phyloP scores from a whole-genome alignment of 2,329 filamentous ascomycete genomes.

The Aspergillus floridensis region DNA sequence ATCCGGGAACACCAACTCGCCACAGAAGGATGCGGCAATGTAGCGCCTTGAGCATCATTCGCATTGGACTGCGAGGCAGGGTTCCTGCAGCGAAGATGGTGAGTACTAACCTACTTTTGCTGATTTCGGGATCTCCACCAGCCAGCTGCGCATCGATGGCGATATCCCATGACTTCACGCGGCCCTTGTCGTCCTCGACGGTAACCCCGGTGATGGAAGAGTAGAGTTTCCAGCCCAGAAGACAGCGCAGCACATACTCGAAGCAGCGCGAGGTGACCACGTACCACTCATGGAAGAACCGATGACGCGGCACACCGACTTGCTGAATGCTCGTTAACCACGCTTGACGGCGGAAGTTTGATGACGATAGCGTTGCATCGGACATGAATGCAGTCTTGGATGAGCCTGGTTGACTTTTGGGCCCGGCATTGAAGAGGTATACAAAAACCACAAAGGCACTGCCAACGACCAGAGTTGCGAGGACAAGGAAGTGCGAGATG shows the following conservation, averaged over 20 bases:
- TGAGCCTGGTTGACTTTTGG: constrained; percentile 52
- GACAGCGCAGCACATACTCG: constrained; percentile 75
- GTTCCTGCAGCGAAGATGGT: constrained; percentile 87
- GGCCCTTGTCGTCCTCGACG: constrained; percentile 78
- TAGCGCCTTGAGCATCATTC: constrained; percentile 87
- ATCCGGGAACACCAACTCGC: constrained; percentile 66
- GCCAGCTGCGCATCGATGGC: constrained; percentile 89
- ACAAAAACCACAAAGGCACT: constrained; percentile 58
- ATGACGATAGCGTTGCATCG: constrained; percentile 58
- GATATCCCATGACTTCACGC: constrained; percentile 89
- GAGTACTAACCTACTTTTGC: constrained; percentile 77
- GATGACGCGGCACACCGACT: constrained; percentile 85
- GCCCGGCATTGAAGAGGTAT: constrained; percentile 56
- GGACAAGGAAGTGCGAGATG: constrained; percentile 48
- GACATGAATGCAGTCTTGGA: constrained; percentile 30
- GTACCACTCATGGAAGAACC: constrained; percentile 79
- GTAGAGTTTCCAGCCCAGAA: constrained; percentile 74
- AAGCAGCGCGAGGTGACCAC: constrained; percentile 76
- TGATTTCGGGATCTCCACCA: constrained; percentile 85
- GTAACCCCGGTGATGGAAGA: constrained; percentile 76
- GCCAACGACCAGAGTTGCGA: constrained; percentile 52
- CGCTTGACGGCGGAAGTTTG: constrained; percentile 80
- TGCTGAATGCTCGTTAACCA: constrained; percentile 93
- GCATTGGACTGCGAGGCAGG: constrained; percentile 74
- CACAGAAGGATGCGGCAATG: constrained; percentile 88